Evolutionary conservation across 352 stramenopile genomes (phyloP).

Genomic region (Pythium folliculosum): DNA sequence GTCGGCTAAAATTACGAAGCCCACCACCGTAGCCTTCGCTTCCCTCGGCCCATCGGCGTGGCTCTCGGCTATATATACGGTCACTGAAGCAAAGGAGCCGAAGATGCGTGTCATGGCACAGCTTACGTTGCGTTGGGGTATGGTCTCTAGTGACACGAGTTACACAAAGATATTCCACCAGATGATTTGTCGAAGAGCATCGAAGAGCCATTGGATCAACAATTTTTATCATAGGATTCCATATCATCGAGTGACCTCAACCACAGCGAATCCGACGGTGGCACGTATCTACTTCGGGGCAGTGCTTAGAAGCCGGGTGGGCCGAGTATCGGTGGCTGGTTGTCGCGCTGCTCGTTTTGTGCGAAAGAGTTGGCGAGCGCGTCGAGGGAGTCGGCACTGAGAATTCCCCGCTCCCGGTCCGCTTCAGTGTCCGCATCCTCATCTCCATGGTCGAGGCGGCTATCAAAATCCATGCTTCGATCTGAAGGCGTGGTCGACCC

Average conservation of each 20-base stretch:
- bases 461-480: background rate
- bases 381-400: conserved; percentile 31
- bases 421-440: conserved; percentile 2
- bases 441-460: background rate
- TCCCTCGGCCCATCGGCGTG: background rate
- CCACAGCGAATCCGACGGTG: too few relatives aligned
- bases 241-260: too few relatives aligned
- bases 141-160: background rate
- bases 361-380: conserved; percentile 29
- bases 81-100: background rate
- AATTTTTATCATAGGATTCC: too few relatives aligned
- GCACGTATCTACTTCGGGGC: background rate
- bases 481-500: background rate
- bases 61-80: conserved; percentile 7
- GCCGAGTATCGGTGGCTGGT: background rate
- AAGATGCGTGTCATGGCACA: background rate
- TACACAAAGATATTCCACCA: too few relatives aligned
- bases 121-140: background rate
- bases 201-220: too few relatives aligned
- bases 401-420: conserved; percentile 4
- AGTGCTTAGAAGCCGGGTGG: background rate
- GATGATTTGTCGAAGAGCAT: too few relatives aligned
- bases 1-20: conserved; percentile 9
- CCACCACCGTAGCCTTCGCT: background rate
- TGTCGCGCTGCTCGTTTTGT: conserved; percentile 23